Conservation (phyloP, 163 green algal genomes). For the Volvox carteri region DNA sequence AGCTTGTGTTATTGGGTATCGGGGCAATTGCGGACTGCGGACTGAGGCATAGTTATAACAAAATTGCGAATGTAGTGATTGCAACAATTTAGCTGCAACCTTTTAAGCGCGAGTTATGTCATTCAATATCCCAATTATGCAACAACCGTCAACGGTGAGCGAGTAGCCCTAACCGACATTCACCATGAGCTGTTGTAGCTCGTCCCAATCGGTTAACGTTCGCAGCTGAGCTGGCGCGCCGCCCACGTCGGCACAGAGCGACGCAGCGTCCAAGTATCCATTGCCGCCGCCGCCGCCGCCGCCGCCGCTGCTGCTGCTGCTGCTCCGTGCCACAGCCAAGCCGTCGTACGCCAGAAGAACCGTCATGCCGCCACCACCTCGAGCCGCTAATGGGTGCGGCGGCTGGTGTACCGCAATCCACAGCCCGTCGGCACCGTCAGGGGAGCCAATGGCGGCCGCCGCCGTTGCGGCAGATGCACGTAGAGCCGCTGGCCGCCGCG, state of each 20-base stretch:
- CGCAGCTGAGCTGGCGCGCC: constrained; percentile 17
- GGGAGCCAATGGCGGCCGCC: background rate
- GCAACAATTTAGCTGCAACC: too few relatives aligned
- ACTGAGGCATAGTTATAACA: too few relatives aligned
- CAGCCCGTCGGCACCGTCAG: background rate
- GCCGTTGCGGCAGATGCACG: background rate
- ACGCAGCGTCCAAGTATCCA: background rate
- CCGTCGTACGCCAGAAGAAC: constrained; percentile 33
- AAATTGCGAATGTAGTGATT: too few relatives aligned
- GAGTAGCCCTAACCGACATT: background rate
- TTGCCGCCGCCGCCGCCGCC: background rate
- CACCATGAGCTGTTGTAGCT: constrained; percentile 26
- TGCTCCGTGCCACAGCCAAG: background rate
- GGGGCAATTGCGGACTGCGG: too few relatives aligned
- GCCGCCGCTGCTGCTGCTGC: background rate
- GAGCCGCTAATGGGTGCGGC: constrained; percentile 17
- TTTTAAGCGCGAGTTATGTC: too few relatives aligned
- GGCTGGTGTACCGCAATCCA: background rate
- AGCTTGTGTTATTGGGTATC: too few relatives aligned
- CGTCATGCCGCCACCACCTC: background rate
- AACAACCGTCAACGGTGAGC: background rate
- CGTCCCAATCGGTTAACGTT: background rate
- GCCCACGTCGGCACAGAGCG: constrained; percentile 23
- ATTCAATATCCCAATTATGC: too few relatives aligned
- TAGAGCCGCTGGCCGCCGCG: constrained; percentile 1